phyloP scores from a whole-genome alignment of 2,329 filamentous ascomycete species.

The Colletotrichum echinochloae region DNA sequence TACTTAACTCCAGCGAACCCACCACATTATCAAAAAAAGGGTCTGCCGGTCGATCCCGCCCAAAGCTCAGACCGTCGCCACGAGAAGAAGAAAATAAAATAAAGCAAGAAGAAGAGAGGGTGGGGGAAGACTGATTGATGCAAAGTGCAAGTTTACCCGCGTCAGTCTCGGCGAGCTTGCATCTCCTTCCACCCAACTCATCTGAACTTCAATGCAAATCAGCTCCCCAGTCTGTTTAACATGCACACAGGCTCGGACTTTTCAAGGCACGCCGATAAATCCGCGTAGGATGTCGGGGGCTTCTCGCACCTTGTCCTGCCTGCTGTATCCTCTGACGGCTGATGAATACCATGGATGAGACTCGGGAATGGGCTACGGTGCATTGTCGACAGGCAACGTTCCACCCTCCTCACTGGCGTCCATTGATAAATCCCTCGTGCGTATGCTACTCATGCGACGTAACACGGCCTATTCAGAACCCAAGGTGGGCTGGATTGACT shows the following conservation, averaged over 20 bases:
- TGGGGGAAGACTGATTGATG: neutral
- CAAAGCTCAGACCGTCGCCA: slow-evolving; percentile 3
- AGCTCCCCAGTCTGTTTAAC: neutral
- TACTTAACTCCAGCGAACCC: slow-evolving; percentile 15
- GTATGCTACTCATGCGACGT: neutral
- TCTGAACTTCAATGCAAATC: neutral
- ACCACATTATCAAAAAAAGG: slow-evolving; percentile 4
- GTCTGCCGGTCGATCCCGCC: slow-evolving; percentile 7
- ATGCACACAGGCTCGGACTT: neutral
- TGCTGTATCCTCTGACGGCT: neutral
- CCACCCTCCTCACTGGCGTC: neutral
- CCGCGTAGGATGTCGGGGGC: neutral
- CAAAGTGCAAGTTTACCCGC: neutral
- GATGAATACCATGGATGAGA: neutral
- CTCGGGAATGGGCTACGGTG: neutral
- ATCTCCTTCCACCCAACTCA: neutral
- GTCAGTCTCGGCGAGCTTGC: neutral
- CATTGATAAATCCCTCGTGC: neutral
- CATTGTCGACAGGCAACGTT: neutral
- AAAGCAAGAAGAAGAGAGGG: no score
- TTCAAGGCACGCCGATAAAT: neutral
- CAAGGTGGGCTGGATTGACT: neutral
- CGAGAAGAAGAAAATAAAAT: neutral
- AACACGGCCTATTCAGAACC: neutral
- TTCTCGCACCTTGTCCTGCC: neutral